These are phyloP conservation scores for Inga laurina DNA, from an alignment of 306 rosid genomes.

Conservation along the genomic window DNA sequence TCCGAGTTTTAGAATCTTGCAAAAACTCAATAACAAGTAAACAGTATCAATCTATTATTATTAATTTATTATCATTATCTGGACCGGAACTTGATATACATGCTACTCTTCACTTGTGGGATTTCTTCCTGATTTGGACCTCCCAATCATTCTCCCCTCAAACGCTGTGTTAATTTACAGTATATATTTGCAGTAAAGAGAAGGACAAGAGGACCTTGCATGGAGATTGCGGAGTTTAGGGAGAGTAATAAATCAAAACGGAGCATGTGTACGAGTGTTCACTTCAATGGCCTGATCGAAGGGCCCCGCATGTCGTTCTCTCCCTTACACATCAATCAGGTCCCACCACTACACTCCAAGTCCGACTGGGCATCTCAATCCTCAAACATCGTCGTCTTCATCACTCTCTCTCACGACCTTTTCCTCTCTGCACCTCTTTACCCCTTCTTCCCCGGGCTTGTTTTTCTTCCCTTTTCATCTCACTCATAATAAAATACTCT, in stretches of 20 bases:
- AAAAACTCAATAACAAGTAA: too few relatives aligned
- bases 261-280: background rate
- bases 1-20: too few relatives aligned
- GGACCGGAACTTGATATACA: too few relatives aligned
- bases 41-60: too few relatives aligned
- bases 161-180: too few relatives aligned
- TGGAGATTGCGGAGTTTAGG: background rate
- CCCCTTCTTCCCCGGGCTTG: background rate
- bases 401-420: conserved; percentile 16
- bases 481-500: background rate
- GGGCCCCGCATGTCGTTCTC: conserved; percentile 31
- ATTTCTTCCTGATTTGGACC: too few relatives aligned
- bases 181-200: background rate
- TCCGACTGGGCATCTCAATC: background rate
- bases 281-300: background rate
- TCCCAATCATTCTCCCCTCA: too few relatives aligned
- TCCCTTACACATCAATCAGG: background rate
- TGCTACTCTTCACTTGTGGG: too few relatives aligned
- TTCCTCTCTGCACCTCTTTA: background rate
- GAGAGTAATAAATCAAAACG: background rate
- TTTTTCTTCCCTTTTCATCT: background rate
- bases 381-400: background rate
- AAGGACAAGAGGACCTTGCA: background rate
- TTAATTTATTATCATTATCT: too few relatives aligned
- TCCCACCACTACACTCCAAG: background rate